Evolutionary conservation across 306 rosid species (phyloP).

Genomic region (Hippophae gyantsensis): DNA sequence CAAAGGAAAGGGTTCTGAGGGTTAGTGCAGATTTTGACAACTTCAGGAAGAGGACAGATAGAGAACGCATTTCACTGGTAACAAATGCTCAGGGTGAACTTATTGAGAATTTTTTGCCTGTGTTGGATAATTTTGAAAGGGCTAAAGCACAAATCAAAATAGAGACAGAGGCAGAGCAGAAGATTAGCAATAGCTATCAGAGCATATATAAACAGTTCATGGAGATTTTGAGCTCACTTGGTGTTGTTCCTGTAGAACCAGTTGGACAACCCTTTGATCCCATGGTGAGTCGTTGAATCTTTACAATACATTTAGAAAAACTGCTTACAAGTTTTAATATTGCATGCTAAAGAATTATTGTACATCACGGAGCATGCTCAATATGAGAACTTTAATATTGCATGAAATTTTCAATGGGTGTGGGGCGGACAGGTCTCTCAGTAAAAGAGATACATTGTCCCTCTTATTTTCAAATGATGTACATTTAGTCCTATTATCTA

Average conservation of each 20-base stretch:
- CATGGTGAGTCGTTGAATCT: slow-evolving; percentile 50
- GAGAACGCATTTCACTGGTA: slow-evolving; percentile 74
- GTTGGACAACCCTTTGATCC: slow-evolving; percentile 88
- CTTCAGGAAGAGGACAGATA: slow-evolving; percentile 90
- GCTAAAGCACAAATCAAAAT: slow-evolving; percentile 79
- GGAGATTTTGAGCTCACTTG: slow-evolving; percentile 66
- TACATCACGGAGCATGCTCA: too few species aligned
- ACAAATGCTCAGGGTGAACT: slow-evolving; percentile 91
- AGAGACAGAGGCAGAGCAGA: slow-evolving; percentile 88
- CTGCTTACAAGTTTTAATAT: neutral
- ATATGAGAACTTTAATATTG: too few species aligned
- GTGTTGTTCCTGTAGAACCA: slow-evolving; percentile 74
- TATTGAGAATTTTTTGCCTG: slow-evolving; percentile 66
- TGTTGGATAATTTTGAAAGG: slow-evolving; percentile 93
- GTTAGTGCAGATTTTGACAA: slow-evolving; percentile 94
- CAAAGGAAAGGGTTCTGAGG: slow-evolving; percentile 66
- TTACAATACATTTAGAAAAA: neutral
- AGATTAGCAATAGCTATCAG: slow-evolving; percentile 84
- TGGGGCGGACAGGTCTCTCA: too few species aligned
- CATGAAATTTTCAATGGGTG: too few species aligned
- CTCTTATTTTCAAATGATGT: too few species aligned
- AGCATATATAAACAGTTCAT: slow-evolving; percentile 78
- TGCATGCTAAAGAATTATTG: neutral
- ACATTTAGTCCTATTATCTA: too few species aligned
- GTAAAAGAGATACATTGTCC: too few species aligned